A percentile compares a stretch with the other conserved stretches of the same genome.
Evolutionary conservation across 192 early-diverging fungal species (phyloP).

Genomic region (Dispira parvispora): DNA sequence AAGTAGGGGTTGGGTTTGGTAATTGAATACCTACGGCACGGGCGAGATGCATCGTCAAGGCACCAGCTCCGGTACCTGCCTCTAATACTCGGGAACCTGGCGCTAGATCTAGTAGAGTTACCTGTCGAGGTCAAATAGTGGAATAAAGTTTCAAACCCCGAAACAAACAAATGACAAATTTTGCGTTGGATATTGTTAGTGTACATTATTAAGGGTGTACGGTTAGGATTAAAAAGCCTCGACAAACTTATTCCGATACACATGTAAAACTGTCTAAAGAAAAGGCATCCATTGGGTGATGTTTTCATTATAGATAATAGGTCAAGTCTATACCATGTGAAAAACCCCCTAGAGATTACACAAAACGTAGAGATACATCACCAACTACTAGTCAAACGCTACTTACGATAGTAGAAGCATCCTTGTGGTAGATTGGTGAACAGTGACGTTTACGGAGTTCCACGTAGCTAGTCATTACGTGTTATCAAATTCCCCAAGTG

Average conservation of each 20-base stretch:
- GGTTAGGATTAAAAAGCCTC: neutral
- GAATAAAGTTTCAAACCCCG: neutral
- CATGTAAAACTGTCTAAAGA: too few relatives aligned
- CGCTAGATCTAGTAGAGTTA: neutral
- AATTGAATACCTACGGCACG: neutral
- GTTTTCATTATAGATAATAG: neutral
- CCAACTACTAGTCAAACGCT: neutral
- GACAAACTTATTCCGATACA: neutral
- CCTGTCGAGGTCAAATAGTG: neutral
- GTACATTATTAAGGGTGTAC: neutral
- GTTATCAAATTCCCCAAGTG: neutral
- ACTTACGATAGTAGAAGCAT: neutral
- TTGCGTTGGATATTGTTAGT: too few relatives aligned
- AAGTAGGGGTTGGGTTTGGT: too few relatives aligned
- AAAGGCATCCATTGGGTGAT: neutral
- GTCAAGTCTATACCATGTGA: neutral
- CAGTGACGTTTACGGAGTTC: neutral
- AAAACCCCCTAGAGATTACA: neutral
- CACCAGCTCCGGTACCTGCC: neutral
- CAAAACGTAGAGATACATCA: neutral
- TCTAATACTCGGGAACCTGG: neutral
- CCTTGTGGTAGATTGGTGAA: conserved; percentile 1
- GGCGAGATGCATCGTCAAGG: conserved; percentile 2
- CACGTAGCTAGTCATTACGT: neutral
- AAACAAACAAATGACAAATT: neutral